Evolutionary conservation across 179 eudicot genomes (phyloP).

Genomic region (Carnegiea gigantea): DNA sequence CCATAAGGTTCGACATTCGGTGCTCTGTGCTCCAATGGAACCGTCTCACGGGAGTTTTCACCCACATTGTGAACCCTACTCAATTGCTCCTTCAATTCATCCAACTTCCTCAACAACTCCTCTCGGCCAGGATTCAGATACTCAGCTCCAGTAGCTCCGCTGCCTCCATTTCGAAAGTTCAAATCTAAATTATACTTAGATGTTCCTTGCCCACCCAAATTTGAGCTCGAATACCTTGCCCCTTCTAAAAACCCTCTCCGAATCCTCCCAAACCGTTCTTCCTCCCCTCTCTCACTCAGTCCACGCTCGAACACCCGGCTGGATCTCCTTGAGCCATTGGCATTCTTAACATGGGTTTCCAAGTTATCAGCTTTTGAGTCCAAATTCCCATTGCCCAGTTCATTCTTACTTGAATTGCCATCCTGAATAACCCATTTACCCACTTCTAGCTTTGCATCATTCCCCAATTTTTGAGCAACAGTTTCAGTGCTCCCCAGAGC

Average conservation of each 20-base stretch:
- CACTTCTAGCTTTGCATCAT: slow-evolving; percentile 27
- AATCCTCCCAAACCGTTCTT: slow-evolving; percentile 38
- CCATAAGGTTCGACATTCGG: slow-evolving; percentile 35
- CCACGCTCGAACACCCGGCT: slow-evolving; percentile 37
- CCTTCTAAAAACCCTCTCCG: slow-evolving; percentile 43
- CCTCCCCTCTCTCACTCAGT: slow-evolving; percentile 39
- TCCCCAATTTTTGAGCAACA: slow-evolving; percentile 30
- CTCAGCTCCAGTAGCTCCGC: slow-evolving; percentile 43
- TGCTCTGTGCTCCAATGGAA: slow-evolving; percentile 43
- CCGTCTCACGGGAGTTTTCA: slow-evolving; percentile 50
- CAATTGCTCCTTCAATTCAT: slow-evolving; percentile 76
- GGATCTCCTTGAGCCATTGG: slow-evolving; percentile 35
- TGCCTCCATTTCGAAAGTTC: slow-evolving; percentile 32
- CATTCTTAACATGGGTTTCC: slow-evolving; percentile 35
- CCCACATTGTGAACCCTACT: slow-evolving; percentile 46
- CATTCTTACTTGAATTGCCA: slow-evolving; percentile 23
- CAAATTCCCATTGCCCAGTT: slow-evolving; percentile 24
- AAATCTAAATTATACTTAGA: slow-evolving; percentile 37
- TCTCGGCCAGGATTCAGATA: slow-evolving; percentile 56
- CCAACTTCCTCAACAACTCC: slow-evolving; percentile 73
- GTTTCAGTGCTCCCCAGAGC: slow-evolving; percentile 24
- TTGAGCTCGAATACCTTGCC: slow-evolving; percentile 37
- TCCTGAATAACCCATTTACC: slow-evolving; percentile 34
- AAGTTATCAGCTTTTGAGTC: slow-evolving; percentile 33
- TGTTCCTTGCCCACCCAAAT: slow-evolving; percentile 48